A percentile compares a stretch with the other conserved stretches of the same genome.
phyloP scores from a whole-genome alignment of 2,329 filamentous ascomycete genomes.

The Hymenoscyphus fraxineus region DNA sequence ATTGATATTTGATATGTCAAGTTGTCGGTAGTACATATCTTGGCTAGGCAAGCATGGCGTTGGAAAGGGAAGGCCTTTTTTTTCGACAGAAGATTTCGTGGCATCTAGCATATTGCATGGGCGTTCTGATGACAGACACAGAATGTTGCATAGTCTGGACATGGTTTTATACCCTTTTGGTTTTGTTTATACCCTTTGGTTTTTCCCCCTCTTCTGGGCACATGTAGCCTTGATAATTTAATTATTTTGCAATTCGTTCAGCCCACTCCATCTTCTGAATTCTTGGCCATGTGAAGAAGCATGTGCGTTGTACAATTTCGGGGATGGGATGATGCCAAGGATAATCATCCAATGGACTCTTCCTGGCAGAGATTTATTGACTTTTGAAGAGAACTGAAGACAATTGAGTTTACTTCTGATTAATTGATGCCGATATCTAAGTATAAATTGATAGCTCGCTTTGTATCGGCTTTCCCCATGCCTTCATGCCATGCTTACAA shows the following conservation, averaged over 20 bases:
- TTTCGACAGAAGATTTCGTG: slow-evolving; percentile 7
- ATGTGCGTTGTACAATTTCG: background rate
- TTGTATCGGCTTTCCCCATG: background rate
- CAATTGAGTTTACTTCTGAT: background rate
- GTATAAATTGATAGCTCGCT: background rate
- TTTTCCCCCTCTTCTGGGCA: background rate
- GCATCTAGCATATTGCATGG: slow-evolving; percentile 21
- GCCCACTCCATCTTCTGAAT: too few species aligned
- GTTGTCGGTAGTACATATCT: background rate
- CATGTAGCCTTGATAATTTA: background rate
- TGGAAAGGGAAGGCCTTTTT: slow-evolving; percentile 6
- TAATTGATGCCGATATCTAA: background rate
- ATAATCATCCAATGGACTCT: background rate
- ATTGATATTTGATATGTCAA: background rate
- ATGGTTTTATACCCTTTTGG: slow-evolving; percentile 10
- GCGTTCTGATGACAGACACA: slow-evolving; percentile 13
- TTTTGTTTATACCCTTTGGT: slow-evolving; percentile 9
- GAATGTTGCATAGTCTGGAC: slow-evolving; percentile 17
- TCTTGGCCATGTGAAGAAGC: too few species aligned
- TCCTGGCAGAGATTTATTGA: background rate
- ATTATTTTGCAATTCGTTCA: too few species aligned
- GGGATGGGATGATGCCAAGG: background rate
- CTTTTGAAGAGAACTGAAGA: background rate
- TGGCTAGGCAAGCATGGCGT: slow-evolving; percentile 8
- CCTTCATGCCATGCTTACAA: too few species aligned